A percentile compares a stretch with the other conserved stretches of the same genome.
phyloP scores from a whole-genome alignment of 2,329 filamentous ascomycete species.

The Verticillium nonalfalfae region DNA sequence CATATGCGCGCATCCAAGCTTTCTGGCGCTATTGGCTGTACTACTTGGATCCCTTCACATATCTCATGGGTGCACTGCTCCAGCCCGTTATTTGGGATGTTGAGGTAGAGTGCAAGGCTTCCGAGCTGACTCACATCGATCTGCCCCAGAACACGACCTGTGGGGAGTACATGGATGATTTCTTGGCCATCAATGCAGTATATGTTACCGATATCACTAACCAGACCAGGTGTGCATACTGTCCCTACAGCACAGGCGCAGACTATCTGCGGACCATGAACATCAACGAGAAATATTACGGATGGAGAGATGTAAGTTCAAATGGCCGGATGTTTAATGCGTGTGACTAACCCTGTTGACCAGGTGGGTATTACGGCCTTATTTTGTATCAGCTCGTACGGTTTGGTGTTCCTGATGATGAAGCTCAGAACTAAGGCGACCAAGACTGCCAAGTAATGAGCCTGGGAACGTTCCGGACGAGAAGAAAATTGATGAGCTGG shows the following conservation, averaged over 20 bases:
- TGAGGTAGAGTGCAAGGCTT: slow-evolving; percentile 23
- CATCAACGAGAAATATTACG: slow-evolving; percentile 11
- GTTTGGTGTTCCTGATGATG: slow-evolving; percentile 38
- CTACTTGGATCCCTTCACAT: slow-evolving; percentile 28
- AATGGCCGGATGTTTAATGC: too few species aligned
- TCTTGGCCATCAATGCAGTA: neutral
- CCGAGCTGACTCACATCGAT: slow-evolving; percentile 16
- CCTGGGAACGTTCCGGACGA: slow-evolving; percentile 19
- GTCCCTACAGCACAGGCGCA: slow-evolving; percentile 11
- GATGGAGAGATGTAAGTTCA: slow-evolving; percentile 12
- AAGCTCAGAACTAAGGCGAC: slow-evolving; percentile 39
- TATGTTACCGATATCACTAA: slow-evolving; percentile 2
- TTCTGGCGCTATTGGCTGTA: slow-evolving; percentile 60
- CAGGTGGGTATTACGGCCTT: slow-evolving; percentile 28
- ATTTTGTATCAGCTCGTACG: slow-evolving; percentile 33
- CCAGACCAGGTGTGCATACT: slow-evolving; percentile 6
- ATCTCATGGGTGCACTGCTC: slow-evolving; percentile 30
- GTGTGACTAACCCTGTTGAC: neutral
- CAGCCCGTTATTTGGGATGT: slow-evolving; percentile 28
- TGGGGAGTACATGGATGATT: slow-evolving; percentile 1
- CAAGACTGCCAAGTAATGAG: slow-evolving; percentile 20
- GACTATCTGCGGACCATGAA: slow-evolving; percentile 13
- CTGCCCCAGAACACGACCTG: neutral
- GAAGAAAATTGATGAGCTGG: slow-evolving; percentile 20
- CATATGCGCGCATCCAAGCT: slow-evolving; percentile 51